Base-by-base conservation (phyloP, 306 rosid species). In the Prunus davidiana region DNA sequence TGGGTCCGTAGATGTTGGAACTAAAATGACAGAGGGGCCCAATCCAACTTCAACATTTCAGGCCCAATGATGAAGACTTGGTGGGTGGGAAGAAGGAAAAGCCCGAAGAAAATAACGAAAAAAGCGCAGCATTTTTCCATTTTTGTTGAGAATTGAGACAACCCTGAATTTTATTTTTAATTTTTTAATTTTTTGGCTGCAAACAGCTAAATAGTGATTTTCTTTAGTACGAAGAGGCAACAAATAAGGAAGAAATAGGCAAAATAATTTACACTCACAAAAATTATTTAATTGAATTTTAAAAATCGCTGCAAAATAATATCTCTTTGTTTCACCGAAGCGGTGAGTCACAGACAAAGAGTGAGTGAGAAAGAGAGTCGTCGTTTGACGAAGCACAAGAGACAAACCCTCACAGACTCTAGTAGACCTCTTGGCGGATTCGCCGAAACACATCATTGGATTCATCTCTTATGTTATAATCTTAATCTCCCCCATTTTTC, bases 401-500 rank as follows among this genome's bases (percentile, higher is more conserved):
- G 63, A 58, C 43, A 78, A 38, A 71, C 2, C 60, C 46, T 64
- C 4, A 25, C 19, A 28, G 64, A 25, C 3, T 60, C 12, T 2
- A 4, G 19, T 7, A 7, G 45, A 45, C 5, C 22, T 50, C 66
- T 27, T 24, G 51, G 74, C 47, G 50, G 70, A 66, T 38, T 72
- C 24, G 60, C 12, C 73, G 72, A 64, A 25, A 72, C 20, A 79
- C 61, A 41, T 67, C 73, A 27, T 63, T 14, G 76, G 62, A 49
- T 78, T 72, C 67, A 13, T 60, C 73, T 10, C 38, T 51, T 16
- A 32, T 64, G 1, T 64, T 30, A 28, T 15, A 19, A 10, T 25
- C 73, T 25, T 22, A 34, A 0, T 0, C 1, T 50, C 30, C 51
- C 27, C 4, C 19, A 28, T 2, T 68, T 67, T 43, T 15, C 62